Conservation (phyloP, 495 filamentous ascomycete genomes). For the Penicillium chermesinum region DNA sequence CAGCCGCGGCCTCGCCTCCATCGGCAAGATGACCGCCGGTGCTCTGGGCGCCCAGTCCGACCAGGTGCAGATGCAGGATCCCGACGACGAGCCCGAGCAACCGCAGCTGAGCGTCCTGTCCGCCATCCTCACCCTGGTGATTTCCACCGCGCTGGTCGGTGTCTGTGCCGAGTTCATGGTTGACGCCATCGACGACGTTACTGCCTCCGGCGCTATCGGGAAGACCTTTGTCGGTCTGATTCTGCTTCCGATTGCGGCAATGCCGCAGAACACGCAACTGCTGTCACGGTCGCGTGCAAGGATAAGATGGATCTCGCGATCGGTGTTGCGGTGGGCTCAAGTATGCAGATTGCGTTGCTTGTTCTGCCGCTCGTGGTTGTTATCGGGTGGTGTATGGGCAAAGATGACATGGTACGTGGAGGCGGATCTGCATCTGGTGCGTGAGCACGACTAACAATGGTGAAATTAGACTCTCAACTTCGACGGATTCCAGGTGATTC, state of each 20-base stretch:
- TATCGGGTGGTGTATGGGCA: conserved; percentile 75
- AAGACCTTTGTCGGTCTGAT: conserved; percentile 81
- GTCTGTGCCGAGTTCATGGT: conserved; percentile 92
- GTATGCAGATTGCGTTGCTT: conserved; percentile 81
- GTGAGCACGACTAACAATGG: too few species aligned
- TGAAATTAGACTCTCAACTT: conserved; percentile 64
- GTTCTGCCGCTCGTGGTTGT: conserved; percentile 73
- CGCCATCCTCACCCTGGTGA: conserved; percentile 63
- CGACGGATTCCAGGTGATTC: conserved; percentile 74
- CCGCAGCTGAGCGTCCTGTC: conserved; percentile 66
- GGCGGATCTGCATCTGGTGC: too few species aligned
- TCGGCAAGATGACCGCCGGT: conserved; percentile 49
- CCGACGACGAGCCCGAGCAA: conserved; percentile 61
- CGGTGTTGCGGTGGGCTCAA: conserved; percentile 77
- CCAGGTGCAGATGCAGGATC: conserved; percentile 40
- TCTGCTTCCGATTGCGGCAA: conserved; percentile 88
- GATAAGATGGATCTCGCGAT: conserved; percentile 90
- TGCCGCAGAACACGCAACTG: conserved; percentile 82
- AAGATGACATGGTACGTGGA: conserved; percentile 42
- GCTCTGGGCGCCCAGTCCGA: conserved; percentile 35
- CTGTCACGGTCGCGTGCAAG: conserved; percentile 80
- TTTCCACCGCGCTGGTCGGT: conserved; percentile 74
- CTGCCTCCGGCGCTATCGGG: conserved; percentile 49
- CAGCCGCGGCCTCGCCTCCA: conserved; percentile 53
- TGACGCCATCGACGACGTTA: conserved; percentile 66